Base-by-base conservation (phyloP, 2,329 filamentous ascomycete genomes). In the Didymella exigua region DNA sequence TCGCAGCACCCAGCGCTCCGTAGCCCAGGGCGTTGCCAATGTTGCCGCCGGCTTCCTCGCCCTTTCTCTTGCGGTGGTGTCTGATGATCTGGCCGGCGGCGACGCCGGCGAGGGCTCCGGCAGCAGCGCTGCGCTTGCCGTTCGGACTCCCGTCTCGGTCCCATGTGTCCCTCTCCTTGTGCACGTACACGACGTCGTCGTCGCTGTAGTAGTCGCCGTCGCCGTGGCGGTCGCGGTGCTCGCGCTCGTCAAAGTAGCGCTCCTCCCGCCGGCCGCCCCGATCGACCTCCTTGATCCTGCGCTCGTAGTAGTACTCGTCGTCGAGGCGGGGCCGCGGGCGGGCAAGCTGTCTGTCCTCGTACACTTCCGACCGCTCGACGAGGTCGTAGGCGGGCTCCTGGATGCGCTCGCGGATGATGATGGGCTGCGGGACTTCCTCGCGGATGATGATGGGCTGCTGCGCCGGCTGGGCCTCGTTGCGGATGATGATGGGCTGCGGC, bases 271-370 rank as follows among this genome's bases (percentile, higher is more conserved):
- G 71, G 57, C 76, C 74, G 48, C 75, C 78, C 24, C 81, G 77
- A 54, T 84, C 82, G 34, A 83, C 77, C 66, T 86, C 82, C 49
- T 81, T 79, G 37, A 82, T 75, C 36, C 80, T 77, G 51, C 83
- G 81, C 62, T 86, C 82, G 66, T 86, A 86, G 65, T 85, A 86
- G 67, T 86, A 86, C 55, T 85, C 83, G 47, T 85, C 81, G 31
- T 86, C 83, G 52, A 81, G 65, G 51, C 73, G 76, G 14, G 76
- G 77, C 41, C 76, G 77, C 9, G 33, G 18, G 9, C 33, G 33
- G 45, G 77, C 75, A 37, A 82, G 61, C 55, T 75, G 75, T 33
- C 77, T 75, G 52, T 83, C 79, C 38, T 84, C 81, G 26, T 67
- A 66, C 21, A 79, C 73, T 58, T 86, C 83, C 21, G 83, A 77